Base-by-base conservation (phyloP, 371 early-diverging fungal species). In the Mortierella sp. region DNA sequence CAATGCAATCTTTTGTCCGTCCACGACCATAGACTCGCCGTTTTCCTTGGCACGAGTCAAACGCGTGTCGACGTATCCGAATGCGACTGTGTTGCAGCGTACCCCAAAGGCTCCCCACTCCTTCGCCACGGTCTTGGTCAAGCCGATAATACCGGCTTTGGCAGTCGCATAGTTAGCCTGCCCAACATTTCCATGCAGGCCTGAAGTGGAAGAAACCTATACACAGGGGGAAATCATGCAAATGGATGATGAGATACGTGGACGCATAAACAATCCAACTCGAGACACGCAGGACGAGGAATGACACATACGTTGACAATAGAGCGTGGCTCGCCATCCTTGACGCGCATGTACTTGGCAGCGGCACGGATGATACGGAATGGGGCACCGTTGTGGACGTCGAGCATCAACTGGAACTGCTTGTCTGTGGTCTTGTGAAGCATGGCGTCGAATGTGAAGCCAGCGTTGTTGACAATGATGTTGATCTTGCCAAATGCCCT, bases 401-500 rank as follows among this genome's bases (percentile, higher is more conserved):
- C 81, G 27, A 86, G 73, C 90, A 88, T 90, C 37, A 87, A 44
- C 66, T 90, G 86, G 86, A 81, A 88, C 71, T 90, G 90, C 78
- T 87, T 88, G 59, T 88, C 90, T 25, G 83, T 84, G 50, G 85
- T 88, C 82, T 88, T 88, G 81, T 90, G 90, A 53, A 88, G 51
- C 90, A 90, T 90, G 60, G 83, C 90, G 49, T 90, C 90, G 58
- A 76, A 88, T 51, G 90, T 90, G 74, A 83, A 90, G 60, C 90
- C 90, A 24, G 90, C 90, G 55, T 90, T 90, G 86, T 90, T 90
- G 72, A 90, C 85, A 49, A 90, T 86, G 60, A 87, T 87, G 80
- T 90, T 90, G 79, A 90, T 77, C 79, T 88, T 88, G 63, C 89
- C 90, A 39, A 85, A 90, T 14, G 82, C 80, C 77, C 82, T 85